These are phyloP conservation scores for Trichopus zeylanicus DNA, from an alignment of 116 monocot species.

Conservation along the genomic window DNA sequence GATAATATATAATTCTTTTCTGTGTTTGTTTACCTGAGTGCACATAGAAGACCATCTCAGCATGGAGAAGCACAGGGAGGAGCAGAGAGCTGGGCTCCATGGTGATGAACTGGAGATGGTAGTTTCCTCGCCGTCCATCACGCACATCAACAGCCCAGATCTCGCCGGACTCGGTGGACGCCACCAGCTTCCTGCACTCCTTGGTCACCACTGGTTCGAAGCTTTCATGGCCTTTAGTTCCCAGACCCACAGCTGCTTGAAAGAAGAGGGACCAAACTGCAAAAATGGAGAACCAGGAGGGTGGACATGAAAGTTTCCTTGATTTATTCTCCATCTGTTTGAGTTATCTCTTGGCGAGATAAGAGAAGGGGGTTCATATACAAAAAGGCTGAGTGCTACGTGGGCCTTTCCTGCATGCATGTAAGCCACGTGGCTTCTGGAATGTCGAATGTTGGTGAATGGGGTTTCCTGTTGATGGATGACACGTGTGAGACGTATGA, in stretches of 20 bases:
- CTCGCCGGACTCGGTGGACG: constrained; percentile 26
- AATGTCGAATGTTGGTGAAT: no score
- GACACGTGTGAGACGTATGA: no score
- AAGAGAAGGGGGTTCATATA: no score
- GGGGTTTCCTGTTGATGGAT: no score
- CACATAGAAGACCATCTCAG: constrained; percentile 68
- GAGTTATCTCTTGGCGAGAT: no score
- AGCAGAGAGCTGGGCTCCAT: constrained; percentile 45
- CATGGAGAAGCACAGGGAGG: constrained; percentile 56
- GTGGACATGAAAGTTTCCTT: no score
- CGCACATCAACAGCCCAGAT: constrained; percentile 50
- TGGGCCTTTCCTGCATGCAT: no score
- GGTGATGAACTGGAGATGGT: constrained; percentile 62
- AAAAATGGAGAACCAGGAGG: background rate
- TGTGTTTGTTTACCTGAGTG: constrained; percentile 24
- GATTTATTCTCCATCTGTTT: background rate
- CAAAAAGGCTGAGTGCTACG: no score
- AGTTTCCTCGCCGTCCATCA: constrained; percentile 18
- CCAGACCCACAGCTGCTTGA: background rate
- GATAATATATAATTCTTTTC: background rate
- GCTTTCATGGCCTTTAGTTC: background rate
- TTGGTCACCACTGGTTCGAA: constrained; percentile 5
- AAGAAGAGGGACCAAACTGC: background rate
- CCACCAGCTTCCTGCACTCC: constrained; percentile 34
- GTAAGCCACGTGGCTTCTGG: no score